Percentiles rank a stretch among this genome's conserved stretches.
phyloP scores from a whole-genome alignment of 371 early-diverging fungal genomes.

The Lichtheimia ornata region DNA sequence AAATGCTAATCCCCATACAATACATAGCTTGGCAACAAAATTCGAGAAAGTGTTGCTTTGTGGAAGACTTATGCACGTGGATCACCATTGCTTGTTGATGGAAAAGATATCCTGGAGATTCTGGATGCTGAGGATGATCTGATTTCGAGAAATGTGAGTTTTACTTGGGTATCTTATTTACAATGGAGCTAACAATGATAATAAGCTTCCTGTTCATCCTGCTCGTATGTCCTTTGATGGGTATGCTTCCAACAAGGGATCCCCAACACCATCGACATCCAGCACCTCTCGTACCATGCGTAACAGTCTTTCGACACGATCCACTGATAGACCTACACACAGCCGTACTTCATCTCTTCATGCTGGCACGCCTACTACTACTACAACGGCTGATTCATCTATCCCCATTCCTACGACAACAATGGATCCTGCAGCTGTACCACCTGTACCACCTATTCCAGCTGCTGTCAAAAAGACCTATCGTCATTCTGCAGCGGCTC shows the following conservation, averaged over 20 bases:
- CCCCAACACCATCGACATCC: slow-evolving; percentile 23
- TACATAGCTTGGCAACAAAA: slow-evolving; percentile 35
- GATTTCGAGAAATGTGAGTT: slow-evolving; percentile 29
- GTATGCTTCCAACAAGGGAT: slow-evolving; percentile 16
- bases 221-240: slow-evolving; percentile 30
- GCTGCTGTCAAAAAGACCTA: slow-evolving; percentile 5
- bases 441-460: slow-evolving; percentile 14
- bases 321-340: slow-evolving; percentile 10
- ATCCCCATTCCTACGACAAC: slow-evolving; percentile 1
- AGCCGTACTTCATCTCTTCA: slow-evolving; percentile 14
- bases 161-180: not conserved
- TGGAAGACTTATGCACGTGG: slow-evolving; percentile 37
- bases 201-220: slow-evolving; percentile 29
- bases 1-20: not conserved
- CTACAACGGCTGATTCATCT: slow-evolving; percentile 1
- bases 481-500: slow-evolving; percentile 17
- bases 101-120: slow-evolving; percentile 30
- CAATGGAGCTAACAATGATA: not conserved
- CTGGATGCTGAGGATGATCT: slow-evolving; percentile 24
- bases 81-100: slow-evolving; percentile 31
- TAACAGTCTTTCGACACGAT: slow-evolving; percentile 16
- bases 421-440: not conserved
- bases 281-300: slow-evolving; percentile 16
- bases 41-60: slow-evolving; percentile 27
- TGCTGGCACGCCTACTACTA: slow-evolving; percentile 1